A percentile compares a stretch with the other conserved stretches of the same genome.
Conservation (phyloP, 2,329 filamentous ascomycete genomes). For the Cladosporium sp. region DNA sequence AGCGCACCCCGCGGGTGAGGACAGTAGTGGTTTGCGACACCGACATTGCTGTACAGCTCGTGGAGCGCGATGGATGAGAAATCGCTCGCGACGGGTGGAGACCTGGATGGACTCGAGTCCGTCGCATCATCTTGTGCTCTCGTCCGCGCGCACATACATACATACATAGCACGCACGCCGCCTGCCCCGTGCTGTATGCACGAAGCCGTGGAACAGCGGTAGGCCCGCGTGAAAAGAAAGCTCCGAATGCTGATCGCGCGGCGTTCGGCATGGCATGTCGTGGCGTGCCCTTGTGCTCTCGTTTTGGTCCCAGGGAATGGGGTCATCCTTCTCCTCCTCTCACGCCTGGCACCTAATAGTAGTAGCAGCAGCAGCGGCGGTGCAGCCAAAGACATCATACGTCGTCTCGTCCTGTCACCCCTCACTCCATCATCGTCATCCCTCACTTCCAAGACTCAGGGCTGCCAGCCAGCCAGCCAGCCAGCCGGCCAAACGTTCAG, state of each 20-base stretch:
- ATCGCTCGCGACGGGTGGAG: background rate
- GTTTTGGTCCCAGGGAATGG: slow-evolving; percentile 7
- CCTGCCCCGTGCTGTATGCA: slow-evolving; percentile 13
- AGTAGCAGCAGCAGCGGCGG: background rate
- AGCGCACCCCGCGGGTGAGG: too few relatives aligned
- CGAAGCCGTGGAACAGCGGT: slow-evolving; percentile 9
- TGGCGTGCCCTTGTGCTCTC: slow-evolving; percentile 4
- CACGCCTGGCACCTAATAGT: background rate
- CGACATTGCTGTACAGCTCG: background rate
- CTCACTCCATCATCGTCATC: background rate
- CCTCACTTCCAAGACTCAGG: background rate
- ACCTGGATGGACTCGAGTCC: slow-evolving; percentile 2
- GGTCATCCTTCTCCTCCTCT: background rate
- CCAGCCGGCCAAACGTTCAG: background rate
- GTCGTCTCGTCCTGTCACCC: too few relatives aligned
- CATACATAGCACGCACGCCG: too few relatives aligned
- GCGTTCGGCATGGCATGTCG: slow-evolving; percentile 9
- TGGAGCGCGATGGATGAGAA: background rate
- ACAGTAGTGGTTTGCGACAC: background rate
- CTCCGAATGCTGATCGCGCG: slow-evolving; percentile 9
- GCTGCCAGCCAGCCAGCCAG: background rate
- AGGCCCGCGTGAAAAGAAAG: slow-evolving; percentile 11
- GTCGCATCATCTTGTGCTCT: slow-evolving; percentile 1
- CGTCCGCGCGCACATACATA: background rate
- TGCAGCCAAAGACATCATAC: too few relatives aligned